Percentiles rank a stretch among this genome's conserved stretches.
phyloP scores from a whole-genome alignment of 2,329 filamentous ascomycete genomes.

The Zasmidium angulare region DNA sequence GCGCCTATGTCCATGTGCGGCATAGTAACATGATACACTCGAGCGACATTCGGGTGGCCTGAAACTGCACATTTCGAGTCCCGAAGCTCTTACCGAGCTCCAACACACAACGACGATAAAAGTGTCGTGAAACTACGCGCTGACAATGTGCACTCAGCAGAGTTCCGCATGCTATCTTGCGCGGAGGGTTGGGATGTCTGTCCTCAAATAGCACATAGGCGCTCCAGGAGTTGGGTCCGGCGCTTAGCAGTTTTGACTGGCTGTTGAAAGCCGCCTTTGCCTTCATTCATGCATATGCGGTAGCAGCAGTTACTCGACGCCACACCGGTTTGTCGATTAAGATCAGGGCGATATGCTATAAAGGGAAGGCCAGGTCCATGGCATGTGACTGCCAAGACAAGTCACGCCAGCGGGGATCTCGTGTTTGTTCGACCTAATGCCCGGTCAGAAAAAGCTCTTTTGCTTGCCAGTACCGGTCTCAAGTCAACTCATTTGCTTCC shows the following conservation, averaged over 20 bases:
- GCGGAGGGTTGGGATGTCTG: background rate
- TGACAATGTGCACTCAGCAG: background rate
- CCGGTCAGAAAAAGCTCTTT: background rate
- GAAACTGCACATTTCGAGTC: conserved; percentile 3
- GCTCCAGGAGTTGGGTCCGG: background rate
- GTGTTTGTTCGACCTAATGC: background rate
- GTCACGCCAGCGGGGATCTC: background rate
- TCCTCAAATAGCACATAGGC: background rate
- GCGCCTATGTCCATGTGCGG: conserved; percentile 11
- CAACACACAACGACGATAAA: background rate
- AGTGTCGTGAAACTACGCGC: background rate
- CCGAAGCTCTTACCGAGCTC: background rate
- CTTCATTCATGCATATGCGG: background rate
- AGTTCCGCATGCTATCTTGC: background rate
- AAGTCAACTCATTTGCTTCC: conserved; percentile 27
- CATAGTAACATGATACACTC: conserved; percentile 1
- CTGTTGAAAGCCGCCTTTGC: background rate
- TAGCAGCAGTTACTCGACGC: background rate
- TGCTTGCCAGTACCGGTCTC: background rate
- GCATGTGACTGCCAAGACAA: background rate
- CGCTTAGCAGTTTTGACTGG: conserved; percentile 5
- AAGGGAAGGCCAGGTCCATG: too few relatives aligned
- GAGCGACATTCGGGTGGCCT: background rate
- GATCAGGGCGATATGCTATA: too few relatives aligned
- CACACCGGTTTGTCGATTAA: too few relatives aligned